phyloP scores from a whole-genome alignment of 352 stramenopile genomes.

The Phytophthora sp. region DNA sequence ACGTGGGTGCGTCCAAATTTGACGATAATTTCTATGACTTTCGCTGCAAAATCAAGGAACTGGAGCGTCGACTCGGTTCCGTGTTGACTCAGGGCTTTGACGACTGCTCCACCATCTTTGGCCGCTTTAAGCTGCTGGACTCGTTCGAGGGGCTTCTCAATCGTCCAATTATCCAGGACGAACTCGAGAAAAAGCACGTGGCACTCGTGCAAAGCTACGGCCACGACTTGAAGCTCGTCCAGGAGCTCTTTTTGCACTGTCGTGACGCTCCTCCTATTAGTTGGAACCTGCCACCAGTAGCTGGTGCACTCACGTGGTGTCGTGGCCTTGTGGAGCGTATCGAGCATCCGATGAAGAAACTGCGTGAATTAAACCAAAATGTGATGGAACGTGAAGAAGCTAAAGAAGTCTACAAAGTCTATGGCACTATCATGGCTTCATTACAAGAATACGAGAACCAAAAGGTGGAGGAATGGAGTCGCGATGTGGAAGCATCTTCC shows the following conservation, averaged over 20 bases:
- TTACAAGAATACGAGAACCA: constrained; percentile 97
- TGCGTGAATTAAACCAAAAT: constrained; percentile 95
- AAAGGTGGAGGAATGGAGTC: constrained; percentile 97
- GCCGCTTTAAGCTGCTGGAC: constrained; percentile 98
- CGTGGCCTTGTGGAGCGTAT: constrained; percentile 95
- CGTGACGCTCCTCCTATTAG: constrained; percentile 93
- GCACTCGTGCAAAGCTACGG: constrained; percentile 96
- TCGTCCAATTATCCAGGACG: constrained; percentile 95
- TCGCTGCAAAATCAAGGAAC: constrained; percentile 97
- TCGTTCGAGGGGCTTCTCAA: constrained; percentile 96
- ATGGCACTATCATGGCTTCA: constrained; percentile 95
- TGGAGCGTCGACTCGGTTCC: constrained; percentile 96
- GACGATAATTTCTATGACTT: constrained; percentile 99
- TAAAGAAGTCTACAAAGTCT: constrained; percentile 98
- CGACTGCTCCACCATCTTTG: constrained; percentile 97
- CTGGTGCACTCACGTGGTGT: constrained; percentile 96
- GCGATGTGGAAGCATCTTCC: constrained; percentile 95
- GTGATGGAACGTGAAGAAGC: constrained; percentile 98
- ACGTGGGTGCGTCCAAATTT: constrained; percentile 96
- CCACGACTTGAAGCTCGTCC: constrained; percentile 96
- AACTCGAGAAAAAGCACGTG: constrained; percentile 98
- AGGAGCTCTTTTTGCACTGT: constrained; percentile 96
- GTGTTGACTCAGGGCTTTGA: constrained; percentile 97
- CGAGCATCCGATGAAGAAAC: constrained; percentile 97
- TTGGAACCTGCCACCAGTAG: constrained; percentile 96